Evolutionary conservation across 1,139 yeast species (phyloP), one percentile per base, ranked within the genome.

Genomic region (Suhomyces bokatorum): DNA sequence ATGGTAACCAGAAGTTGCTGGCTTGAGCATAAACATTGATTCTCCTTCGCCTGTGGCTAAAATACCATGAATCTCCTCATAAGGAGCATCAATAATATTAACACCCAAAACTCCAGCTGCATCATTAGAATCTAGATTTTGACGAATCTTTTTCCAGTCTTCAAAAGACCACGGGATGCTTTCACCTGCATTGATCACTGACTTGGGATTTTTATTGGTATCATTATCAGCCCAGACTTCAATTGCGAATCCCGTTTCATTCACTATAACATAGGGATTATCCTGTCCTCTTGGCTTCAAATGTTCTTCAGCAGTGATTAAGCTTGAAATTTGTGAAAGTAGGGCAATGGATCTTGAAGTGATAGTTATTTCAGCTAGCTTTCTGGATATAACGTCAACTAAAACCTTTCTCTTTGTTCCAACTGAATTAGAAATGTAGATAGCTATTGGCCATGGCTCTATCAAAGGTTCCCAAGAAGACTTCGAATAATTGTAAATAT

Each of bases 381-480:
- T 78, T 47, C 90, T 73, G 0, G 97, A 86, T 15, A 81, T 79
- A 11, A 91, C 68, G 55, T 87, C 93, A 11, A 80, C 61, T 41
- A 70, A 60, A 32, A 89, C 64, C 26, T 78, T 70, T 26, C 76
- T 63, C 10, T 77, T 75, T 0, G 81, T 77, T 3, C 69, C 67
- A 3, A 61, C 49, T 0, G 68, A 63, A 49, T 75, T 78, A 0
- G 87, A 73, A 2, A 87, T 81, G 60, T 87, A 90, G 14, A 90
- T 64, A 0, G 90, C 83, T 43, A 93, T 70, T 10, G 91, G 86
- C 88, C 96, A 87, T 0, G 93, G 84, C 56, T 95, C 99, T 40
- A 93, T 64, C 38, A 95, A 69, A 0, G 99, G 98, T 56, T 95
- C 99, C 99, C 99, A 95, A 0, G 95, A 81, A 0, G 98, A 90